Conservation (phyloP, 2,329 filamentous ascomycete species). For the Triangularia verruculosa region DNA sequence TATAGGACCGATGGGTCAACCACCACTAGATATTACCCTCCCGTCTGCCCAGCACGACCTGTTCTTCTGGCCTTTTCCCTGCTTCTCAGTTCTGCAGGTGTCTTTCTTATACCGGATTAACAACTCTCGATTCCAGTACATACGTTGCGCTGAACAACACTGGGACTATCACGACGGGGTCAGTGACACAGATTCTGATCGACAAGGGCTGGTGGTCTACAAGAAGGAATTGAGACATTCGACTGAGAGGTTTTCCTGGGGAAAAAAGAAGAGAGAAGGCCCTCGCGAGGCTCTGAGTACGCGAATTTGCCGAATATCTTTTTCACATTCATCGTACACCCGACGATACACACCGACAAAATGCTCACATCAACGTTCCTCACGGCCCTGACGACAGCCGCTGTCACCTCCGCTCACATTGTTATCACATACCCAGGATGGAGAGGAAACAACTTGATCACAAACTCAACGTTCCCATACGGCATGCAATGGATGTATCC, state of each 20-base stretch:
- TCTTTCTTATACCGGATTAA: conserved; percentile 1
- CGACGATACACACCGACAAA: conserved; percentile 13
- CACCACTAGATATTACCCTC: conserved; percentile 27
- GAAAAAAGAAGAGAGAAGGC: conserved; percentile 6
- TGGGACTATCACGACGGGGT: not conserved
- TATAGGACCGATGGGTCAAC: conserved; percentile 1
- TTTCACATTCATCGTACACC: not conserved
- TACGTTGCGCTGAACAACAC: conserved; percentile 2
- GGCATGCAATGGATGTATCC: conserved; percentile 97
- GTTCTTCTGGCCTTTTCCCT: conserved; percentile 13
- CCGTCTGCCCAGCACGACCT: conserved; percentile 15
- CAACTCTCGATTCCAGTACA: conserved; percentile 1
- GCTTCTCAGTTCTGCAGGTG: conserved; percentile 2
- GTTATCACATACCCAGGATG: conserved; percentile 83
- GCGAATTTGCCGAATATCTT: not conserved
- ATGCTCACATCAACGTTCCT: conserved; percentile 49
- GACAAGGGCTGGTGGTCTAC: conserved; percentile 17
- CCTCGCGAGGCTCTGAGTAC: not conserved
- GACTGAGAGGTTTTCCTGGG: not conserved
- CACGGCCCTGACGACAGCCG: conserved; percentile 43
- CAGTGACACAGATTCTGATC: conserved; percentile 14
- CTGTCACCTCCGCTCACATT: conserved; percentile 64
- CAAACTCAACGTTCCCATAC: conserved; percentile 75
- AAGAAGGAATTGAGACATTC: conserved; percentile 14
- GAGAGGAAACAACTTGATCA: conserved; percentile 81